A percentile compares a stretch with the other conserved stretches of the same genome.
These are phyloP conservation scores for Porphyrellus cyaneotinctus DNA, from an alignment of 768 basidiomycete genomes.

Conservation along the genomic window DNA sequence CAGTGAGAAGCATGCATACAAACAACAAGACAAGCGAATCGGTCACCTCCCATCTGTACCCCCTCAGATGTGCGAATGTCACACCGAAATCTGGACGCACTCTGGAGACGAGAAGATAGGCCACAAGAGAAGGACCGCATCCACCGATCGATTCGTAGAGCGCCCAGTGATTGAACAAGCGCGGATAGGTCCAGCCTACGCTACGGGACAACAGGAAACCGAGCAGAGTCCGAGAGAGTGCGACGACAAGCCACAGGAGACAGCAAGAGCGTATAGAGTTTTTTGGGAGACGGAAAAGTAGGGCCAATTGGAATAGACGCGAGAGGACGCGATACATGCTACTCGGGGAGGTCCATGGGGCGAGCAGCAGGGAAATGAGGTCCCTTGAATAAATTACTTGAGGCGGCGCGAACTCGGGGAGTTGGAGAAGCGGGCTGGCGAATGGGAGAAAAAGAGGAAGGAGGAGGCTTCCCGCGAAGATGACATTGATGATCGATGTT, in stretches of 20 bases:
- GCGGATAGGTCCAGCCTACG: conserved; percentile 37
- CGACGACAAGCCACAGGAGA: conserved; percentile 23
- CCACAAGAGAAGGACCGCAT: conserved; percentile 33
- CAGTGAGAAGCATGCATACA: conserved; percentile 12
- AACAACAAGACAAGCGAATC: conserved; percentile 11
- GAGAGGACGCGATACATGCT: conserved; percentile 19
- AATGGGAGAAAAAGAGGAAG: conserved; percentile 11
- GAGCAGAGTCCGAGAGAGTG: conserved; percentile 12
- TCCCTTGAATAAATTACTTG: conserved; percentile 36
- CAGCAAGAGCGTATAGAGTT: conserved; percentile 10
- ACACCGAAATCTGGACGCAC: conserved; percentile 8
- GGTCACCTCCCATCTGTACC: conserved; percentile 12
- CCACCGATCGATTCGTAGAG: conserved; percentile 37
- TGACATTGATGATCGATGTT: background rate
- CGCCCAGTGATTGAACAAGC: conserved; percentile 38
- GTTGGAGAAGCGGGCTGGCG: conserved; percentile 5
- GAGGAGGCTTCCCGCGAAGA: conserved; percentile 12
- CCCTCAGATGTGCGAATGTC: conserved; percentile 5
- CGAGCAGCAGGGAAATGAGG: conserved; percentile 31
- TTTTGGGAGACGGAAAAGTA: conserved; percentile 13
- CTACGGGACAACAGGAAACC: conserved; percentile 25
- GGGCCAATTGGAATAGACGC: conserved; percentile 16
- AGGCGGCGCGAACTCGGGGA: conserved; percentile 35
- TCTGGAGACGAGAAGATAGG: conserved; percentile 20
- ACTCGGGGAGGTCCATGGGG: conserved; percentile 35